These are phyloP conservation scores for Schizopora paradoxa DNA, from an alignment of 1,284 basidiomycete species.

Conservation along the genomic window DNA sequence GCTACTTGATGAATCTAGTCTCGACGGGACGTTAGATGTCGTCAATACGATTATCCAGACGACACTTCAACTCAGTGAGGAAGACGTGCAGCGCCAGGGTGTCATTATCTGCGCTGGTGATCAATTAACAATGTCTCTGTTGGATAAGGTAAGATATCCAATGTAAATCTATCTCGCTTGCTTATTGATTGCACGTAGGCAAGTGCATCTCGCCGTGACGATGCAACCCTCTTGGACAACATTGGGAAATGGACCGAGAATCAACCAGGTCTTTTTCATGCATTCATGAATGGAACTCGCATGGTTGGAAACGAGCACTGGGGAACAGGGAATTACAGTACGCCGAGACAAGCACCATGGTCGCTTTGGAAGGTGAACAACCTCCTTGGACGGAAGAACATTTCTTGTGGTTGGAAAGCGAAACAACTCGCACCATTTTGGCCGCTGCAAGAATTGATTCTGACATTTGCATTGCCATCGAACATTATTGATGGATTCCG, in stretches of 20 bases:
- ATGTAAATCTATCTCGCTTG: not conserved
- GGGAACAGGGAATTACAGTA: constrained; percentile 10
- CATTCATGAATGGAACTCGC: constrained; percentile 6
- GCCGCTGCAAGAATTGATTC: constrained; percentile 3
- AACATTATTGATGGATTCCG: constrained; percentile 8
- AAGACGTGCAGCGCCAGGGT: constrained; percentile 7
- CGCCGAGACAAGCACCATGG: not conserved
- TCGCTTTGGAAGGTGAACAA: constrained; percentile 13
- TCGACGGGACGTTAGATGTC: constrained; percentile 13
- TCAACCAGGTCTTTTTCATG: constrained; percentile 13
- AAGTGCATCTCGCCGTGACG: constrained; percentile 6
- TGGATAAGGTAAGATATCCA: constrained; percentile 11
- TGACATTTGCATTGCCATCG: constrained; percentile 3
- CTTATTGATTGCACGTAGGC: not conserved
- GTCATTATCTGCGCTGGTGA: constrained; percentile 13
- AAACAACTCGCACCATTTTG: constrained; percentile 5
- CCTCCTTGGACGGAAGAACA: constrained; percentile 3
- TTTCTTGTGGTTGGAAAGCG: constrained; percentile 6
- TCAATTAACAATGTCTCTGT: constrained; percentile 6
- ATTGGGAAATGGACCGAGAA: not conserved
- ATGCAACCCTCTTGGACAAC: constrained; percentile 5
- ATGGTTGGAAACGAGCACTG: constrained; percentile 13
- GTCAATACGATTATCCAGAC: constrained; percentile 8
- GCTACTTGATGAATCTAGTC: constrained; percentile 17
- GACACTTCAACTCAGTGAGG: constrained; percentile 1